Conservation (phyloP, 106 monocot genomes). For the Narthecium ossifragum region DNA sequence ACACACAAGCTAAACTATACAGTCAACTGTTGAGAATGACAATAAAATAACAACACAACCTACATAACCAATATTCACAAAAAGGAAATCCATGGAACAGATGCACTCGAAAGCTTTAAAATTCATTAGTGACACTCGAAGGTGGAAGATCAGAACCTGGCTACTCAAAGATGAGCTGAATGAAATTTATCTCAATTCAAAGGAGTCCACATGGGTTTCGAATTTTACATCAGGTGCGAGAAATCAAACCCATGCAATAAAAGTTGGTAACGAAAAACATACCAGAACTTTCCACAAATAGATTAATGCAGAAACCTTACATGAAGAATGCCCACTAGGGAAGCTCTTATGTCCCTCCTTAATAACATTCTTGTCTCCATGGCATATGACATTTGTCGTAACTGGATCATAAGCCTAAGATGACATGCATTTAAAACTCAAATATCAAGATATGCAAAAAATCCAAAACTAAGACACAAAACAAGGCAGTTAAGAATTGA, state of each 20-base stretch:
- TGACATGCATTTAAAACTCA: conserved; percentile 1
- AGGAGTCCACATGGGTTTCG: background rate
- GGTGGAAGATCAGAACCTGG: no score
- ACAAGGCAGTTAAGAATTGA: background rate
- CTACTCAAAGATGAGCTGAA: no score
- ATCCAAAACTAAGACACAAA: background rate
- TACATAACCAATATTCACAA: no score
- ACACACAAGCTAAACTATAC: no score
- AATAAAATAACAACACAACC: no score
- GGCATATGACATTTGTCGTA: conserved; percentile 54
- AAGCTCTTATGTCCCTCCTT: conserved; percentile 89
- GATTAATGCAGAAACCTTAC: conserved; percentile 22
- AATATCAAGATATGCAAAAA: background rate
- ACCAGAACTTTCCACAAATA: background rate
- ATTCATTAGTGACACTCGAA: no score
- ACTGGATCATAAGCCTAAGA: conserved; percentile 48
- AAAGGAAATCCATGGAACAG: no score
- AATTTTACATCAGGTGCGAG: no score
- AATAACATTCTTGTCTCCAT: conserved; percentile 61
- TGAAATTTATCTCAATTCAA: background rate
- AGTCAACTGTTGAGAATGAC: no score
- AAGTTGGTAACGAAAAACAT: background rate
- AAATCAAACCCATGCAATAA: background rate
- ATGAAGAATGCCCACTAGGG: conserved; percentile 79
- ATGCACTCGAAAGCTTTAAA: no score